Evolutionary conservation across 805 yeast species (phyloP), one percentile per base, ranked within the genome.

Genomic region (Hanseniaspora jakobsenii): DNA sequence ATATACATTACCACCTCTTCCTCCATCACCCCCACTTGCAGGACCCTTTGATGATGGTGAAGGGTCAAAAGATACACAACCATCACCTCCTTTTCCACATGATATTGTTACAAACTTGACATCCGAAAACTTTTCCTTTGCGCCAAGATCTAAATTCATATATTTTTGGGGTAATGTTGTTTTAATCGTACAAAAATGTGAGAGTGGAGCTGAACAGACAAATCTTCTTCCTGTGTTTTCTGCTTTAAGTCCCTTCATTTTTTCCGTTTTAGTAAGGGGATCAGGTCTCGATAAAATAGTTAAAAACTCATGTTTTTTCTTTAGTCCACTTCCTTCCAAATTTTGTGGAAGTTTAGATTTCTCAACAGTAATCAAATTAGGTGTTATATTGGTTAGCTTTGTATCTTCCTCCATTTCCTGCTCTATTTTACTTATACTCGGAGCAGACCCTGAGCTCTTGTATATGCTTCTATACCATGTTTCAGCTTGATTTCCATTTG

Each of bases 21-120:
- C 98, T 24, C 98, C 98, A 63, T 91, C 96, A 8, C 98, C 98
- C n/a, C 98, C 98, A 60, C 87, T 94, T 0, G 98, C 94, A 0
- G 98, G 97, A 0, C 98, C 70, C 0, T 94, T 70, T 34, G 83
- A 64, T 32, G 86, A 83, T 3, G 94, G 82, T 52, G 85, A 97
- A 51, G 95, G 67, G 48, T 78, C 72, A 61, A 91, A 91, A 0
- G 96, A 81, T 0, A 85, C 79, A 26, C 73, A 68, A 6, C 98
- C 98, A 57, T 79, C 69, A 2, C 98, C 98, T 17, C 98, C 98
- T 32, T 65, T 67, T 0, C 98, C 98, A 22, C 94, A 75, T 3
- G 64, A 58, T 7, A 85, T 64, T 45, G 73, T 73, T 8, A 89
- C 68, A 6, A 83, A 70, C 48, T 79, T 71, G 3, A 84, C 62